Conservation (phyloP, 2,329 filamentous ascomycete genomes). For the Fusarium sulawesiense region DNA sequence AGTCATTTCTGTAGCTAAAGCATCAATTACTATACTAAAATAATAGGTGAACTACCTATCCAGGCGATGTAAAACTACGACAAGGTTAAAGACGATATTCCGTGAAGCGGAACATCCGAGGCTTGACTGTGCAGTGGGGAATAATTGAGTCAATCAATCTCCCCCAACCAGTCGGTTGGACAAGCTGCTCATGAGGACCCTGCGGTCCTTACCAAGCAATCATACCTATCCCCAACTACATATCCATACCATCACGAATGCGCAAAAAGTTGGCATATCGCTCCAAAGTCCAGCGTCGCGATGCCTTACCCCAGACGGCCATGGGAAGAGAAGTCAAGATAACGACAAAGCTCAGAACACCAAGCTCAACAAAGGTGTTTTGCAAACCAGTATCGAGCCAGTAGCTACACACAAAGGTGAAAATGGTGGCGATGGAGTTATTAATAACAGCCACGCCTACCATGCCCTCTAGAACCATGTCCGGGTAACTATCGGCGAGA, state of each 20-base stretch:
- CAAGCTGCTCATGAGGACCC: not conserved
- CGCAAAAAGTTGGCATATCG: slow-evolving; percentile 60
- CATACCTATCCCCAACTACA: slow-evolving; percentile 15
- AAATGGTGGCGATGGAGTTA: slow-evolving; percentile 65
- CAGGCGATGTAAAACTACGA: not conserved
- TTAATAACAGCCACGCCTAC: slow-evolving; percentile 68
- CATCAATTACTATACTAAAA: not conserved
- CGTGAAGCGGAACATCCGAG: not conserved
- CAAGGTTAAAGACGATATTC: not conserved
- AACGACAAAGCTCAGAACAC: slow-evolving; percentile 62
- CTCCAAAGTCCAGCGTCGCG: slow-evolving; percentile 59
- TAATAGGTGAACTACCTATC: not conserved
- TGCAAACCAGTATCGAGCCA: slow-evolving; percentile 61
- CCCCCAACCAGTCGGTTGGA: not conserved
- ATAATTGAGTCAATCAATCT: not conserved
- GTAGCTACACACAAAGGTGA: slow-evolving; percentile 62
- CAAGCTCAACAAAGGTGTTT: slow-evolving; percentile 64
- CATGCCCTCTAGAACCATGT: slow-evolving; percentile 69
- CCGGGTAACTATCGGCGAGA: slow-evolving; percentile 66
- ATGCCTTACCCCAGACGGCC: slow-evolving; percentile 64
- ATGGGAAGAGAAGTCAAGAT: slow-evolving; percentile 64
- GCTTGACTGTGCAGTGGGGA: not conserved
- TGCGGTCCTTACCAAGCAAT: not conserved
- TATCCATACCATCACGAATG: slow-evolving; percentile 57
- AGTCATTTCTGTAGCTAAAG: rapidly evolving